A percentile compares a stretch with the other conserved stretches of the same genome.
Evolutionary conservation across 345 rosid genomes (phyloP).

Genomic region (Syzygium aromaticum): DNA sequence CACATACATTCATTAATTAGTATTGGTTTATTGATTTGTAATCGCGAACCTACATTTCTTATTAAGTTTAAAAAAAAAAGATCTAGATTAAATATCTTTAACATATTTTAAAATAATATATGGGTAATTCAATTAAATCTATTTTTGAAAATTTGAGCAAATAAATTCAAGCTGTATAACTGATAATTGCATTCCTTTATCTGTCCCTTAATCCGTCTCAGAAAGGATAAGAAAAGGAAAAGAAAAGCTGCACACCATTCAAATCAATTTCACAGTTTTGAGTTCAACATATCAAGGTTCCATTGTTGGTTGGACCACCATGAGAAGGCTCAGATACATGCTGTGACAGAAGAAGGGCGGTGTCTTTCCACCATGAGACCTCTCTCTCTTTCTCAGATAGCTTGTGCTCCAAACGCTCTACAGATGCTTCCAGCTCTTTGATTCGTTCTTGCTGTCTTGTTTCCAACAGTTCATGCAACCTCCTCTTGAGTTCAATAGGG

Average conservation of each 20-base stretch:
- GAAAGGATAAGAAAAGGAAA: neutral
- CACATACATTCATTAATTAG: neutral
- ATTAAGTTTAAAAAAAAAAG: neutral
- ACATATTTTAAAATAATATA: neutral
- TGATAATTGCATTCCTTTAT: neutral
- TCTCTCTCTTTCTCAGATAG: constrained; percentile 56
- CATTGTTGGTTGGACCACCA: neutral
- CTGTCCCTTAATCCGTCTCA: neutral
- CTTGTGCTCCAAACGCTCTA: constrained; percentile 27
- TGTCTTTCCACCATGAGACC: constrained; percentile 75
- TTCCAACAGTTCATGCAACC: constrained; percentile 52
- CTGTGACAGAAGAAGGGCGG: constrained; percentile 19
- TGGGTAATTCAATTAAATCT: neutral
- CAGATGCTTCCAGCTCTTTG: constrained; percentile 50
- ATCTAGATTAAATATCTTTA: neutral
- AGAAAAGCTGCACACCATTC: neutral
- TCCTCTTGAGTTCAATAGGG: constrained; percentile 62
- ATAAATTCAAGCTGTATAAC: neutral
- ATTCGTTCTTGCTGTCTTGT: constrained; percentile 59
- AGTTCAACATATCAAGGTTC: neutral
- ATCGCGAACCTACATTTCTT: neutral
- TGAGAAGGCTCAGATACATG: neutral
- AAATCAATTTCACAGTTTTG: neutral
- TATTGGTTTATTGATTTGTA: neutral
- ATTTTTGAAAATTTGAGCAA: neutral